phyloP scores from a whole-genome alignment of 2,329 filamentous ascomycete genomes.

The Ascochyta clinopodiicola region DNA sequence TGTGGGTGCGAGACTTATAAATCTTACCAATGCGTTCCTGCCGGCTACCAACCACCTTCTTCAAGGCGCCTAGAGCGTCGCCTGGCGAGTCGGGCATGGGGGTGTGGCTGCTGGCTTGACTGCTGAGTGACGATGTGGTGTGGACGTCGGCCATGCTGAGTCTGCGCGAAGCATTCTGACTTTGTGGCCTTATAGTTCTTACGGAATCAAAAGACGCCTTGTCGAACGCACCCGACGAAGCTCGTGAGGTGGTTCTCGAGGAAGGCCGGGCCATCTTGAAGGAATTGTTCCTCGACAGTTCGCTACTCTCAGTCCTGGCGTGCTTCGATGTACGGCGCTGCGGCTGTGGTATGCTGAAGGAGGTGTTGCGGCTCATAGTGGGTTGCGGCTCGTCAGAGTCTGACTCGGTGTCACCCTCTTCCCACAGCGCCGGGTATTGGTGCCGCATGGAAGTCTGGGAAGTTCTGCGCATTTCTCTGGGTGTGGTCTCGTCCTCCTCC shows the following conservation, averaged over 20 bases:
- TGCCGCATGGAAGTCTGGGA: conserved; percentile 37
- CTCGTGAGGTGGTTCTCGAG: conserved; percentile 29
- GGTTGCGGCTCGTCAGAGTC: conserved; percentile 44
- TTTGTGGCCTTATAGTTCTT: conserved; percentile 30
- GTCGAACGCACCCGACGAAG: conserved; percentile 37
- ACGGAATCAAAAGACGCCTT: conserved; percentile 41
- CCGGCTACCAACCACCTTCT: conserved; percentile 49
- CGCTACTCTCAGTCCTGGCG: conserved; percentile 41
- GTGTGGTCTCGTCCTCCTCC: conserved; percentile 45
- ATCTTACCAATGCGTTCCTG: conserved; percentile 44
- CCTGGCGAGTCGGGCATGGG: conserved; percentile 42
- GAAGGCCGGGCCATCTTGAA: conserved; percentile 45
- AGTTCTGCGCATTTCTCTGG: conserved; percentile 28
- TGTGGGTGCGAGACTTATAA: too few relatives aligned
- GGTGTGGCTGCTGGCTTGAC: conserved; percentile 31
- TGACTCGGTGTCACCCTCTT: conserved; percentile 49
- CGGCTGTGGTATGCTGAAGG: conserved; percentile 43
- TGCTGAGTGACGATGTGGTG: conserved; percentile 26
- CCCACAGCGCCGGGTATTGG: conserved; percentile 55
- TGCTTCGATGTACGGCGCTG: conserved; percentile 45
- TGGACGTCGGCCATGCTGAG: conserved; percentile 46
- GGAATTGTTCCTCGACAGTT: conserved; percentile 36
- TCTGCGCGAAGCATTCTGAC: conserved; percentile 35
- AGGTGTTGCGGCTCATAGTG: conserved; percentile 44
- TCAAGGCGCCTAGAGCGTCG: conserved; percentile 50